Evolutionary conservation across 345 rosid genomes (phyloP), one percentile per base, ranked within the genome.

Genomic region (Draba incana): DNA sequence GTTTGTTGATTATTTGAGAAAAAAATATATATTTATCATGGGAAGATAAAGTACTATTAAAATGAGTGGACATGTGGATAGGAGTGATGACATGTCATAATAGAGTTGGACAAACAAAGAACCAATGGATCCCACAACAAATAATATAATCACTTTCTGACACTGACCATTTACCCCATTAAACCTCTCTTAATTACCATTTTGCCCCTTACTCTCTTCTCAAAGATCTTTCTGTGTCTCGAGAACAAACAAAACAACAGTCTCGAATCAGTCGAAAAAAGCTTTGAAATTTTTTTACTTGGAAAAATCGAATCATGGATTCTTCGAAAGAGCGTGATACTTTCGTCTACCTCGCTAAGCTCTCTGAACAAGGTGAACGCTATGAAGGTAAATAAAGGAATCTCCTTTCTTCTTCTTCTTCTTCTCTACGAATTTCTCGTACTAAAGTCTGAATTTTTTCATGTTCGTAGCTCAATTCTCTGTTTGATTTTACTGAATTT

Each of bases 351-450:
- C 67, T 75, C 41, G 90, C 90, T 55, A 85, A 81, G 70, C 78
- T 85, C n/a, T 83, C 87, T n/a, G 90, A 86, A 73, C 90, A 86
- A 67, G 84, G 88, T 53, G 88, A 86, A 58, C 86, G 90, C 15
- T 86, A 84, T 57, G 86, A 84, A 49, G 84, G 81, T 81, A 46
- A 20, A 50, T 78, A 46, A 57, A 4, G 5, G 41, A 61, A 42
- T 57, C 66, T 14, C 57, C 9, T 44, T 75, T 43, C 56, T 52
- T 37, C 50, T 16, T 64, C 50, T 16, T 64, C 38, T 62, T 54
- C 43, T 55, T 54, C 61, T 72, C 64, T 64, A 8, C 38, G 42
- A 31, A 8, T 45, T 60, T 71, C 48, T 54, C 51, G 10, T 25
- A 2, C 3, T 49, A 4, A 30, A 5, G 28, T 43, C 12, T 25